Evolutionary conservation across 1,139 yeast species (phyloP).

Genomic region (Yamadazyma dushanensis): DNA sequence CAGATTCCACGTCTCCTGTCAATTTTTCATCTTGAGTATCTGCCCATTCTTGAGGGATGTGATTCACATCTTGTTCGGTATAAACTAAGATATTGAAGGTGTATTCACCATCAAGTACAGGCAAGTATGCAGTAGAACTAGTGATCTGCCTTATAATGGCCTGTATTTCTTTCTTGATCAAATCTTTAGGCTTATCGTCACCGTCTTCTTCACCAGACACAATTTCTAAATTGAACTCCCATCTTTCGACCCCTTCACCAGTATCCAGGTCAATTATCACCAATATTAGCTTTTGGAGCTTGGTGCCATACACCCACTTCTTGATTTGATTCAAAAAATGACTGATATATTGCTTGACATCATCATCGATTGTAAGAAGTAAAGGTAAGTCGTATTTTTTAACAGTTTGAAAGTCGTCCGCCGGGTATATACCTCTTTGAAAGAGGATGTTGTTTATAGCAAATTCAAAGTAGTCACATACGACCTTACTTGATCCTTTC

Average conservation of each 20-base stretch:
- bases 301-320: slow-evolving; percentile 76
- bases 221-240: slow-evolving; percentile 77
- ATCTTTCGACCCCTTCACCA: slow-evolving; percentile 73
- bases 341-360: slow-evolving; percentile 67
- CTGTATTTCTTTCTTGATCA: slow-evolving; percentile 74
- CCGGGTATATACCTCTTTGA: slow-evolving; percentile 89
- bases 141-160: slow-evolving; percentile 87
- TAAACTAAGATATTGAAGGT: slow-evolving; percentile 87
- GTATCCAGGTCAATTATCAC: slow-evolving; percentile 69
- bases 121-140: slow-evolving; percentile 83
- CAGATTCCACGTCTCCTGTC: slow-evolving; percentile 58
- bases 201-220: slow-evolving; percentile 16
- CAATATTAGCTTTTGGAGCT: slow-evolving; percentile 67
- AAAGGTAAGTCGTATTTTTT: slow-evolving; percentile 80
- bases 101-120: slow-evolving; percentile 67
- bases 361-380: slow-evolving; percentile 73
- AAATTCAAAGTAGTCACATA: slow-evolving; percentile 83
- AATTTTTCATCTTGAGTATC: slow-evolving; percentile 66
- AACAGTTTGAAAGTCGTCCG: slow-evolving; percentile 80
- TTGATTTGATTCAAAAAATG: slow-evolving; percentile 75
- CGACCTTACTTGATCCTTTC: slow-evolving; percentile 75
- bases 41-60: slow-evolving; percentile 82
- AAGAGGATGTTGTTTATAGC: slow-evolving; percentile 78
- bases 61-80: slow-evolving; percentile 62
- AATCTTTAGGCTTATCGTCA: slow-evolving; percentile 40